Conservation (phyloP, 805 yeast species). For the Saccharomycopsis fermentans region DNA sequence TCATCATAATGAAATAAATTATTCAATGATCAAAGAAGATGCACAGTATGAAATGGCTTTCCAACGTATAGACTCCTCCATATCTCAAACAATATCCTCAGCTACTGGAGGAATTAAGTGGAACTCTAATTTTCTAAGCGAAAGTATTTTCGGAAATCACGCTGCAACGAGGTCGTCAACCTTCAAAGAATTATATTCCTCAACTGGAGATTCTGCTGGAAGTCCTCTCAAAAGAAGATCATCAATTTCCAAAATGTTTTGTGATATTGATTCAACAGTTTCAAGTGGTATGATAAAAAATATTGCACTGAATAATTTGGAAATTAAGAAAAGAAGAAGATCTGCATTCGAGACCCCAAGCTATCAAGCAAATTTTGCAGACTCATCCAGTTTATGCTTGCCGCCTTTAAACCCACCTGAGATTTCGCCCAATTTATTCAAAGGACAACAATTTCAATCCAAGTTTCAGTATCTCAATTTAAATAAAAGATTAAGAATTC, state of each 20-base stretch:
- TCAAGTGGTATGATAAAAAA: background rate
- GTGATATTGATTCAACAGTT: background rate
- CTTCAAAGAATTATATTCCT: background rate
- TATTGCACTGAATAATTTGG: background rate
- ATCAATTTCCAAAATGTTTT: conserved; percentile 9
- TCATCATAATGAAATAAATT: background rate
- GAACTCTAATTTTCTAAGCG: conserved; percentile 10
- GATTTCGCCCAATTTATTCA: conserved; percentile 26
- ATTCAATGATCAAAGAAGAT: background rate
- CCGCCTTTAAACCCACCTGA: conserved; percentile 34
- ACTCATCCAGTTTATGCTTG: conserved; percentile 20
- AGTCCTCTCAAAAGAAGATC: conserved; percentile 5
- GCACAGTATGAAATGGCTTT: background rate
- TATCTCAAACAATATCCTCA: background rate
- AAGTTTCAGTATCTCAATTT: conserved; percentile 44
- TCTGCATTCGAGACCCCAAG: conserved; percentile 21
- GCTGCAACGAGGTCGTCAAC: background rate
- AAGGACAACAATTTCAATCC: conserved; percentile 7
- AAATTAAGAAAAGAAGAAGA: conserved; percentile 18
- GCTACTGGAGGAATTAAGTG: conserved; percentile 7
- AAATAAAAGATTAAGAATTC: conserved; percentile 37
- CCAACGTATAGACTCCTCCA: background rate
- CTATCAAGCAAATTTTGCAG: background rate
- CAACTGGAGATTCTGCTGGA: background rate
- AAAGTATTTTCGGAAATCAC: background rate